These are phyloP conservation scores for Talaromyces albobiverticillius DNA, from an alignment of 2,329 filamentous ascomycete species.

Conservation along the genomic window DNA sequence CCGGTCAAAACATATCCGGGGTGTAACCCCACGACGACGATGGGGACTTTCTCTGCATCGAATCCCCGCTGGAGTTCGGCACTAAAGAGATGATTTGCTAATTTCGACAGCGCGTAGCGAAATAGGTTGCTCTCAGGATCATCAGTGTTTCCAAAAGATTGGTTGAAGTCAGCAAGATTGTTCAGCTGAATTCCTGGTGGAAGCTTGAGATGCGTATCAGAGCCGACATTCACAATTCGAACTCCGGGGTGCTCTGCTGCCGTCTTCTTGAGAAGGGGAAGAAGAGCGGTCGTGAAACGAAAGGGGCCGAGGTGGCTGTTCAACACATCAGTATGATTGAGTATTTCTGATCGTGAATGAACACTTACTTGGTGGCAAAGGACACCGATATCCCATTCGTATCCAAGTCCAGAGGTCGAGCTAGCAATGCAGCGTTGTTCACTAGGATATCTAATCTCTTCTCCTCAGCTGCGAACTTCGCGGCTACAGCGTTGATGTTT, in stretches of 20 bases:
- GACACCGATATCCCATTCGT: slow-evolving; percentile 9
- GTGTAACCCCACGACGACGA: slow-evolving; percentile 5
- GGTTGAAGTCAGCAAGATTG: slow-evolving; percentile 9
- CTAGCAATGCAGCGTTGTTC: slow-evolving; percentile 10
- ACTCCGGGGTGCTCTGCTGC: slow-evolving; percentile 6
- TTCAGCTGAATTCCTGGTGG: slow-evolving; percentile 4
- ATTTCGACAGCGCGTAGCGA: slow-evolving; percentile 17
- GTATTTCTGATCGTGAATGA: background rate
- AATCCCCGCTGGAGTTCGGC: slow-evolving; percentile 13
- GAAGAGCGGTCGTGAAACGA: slow-evolving; percentile 9
- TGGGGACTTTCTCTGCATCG: slow-evolving; percentile 7
- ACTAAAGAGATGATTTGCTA: slow-evolving; percentile 15
- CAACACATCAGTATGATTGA: background rate
- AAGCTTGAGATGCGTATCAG: slow-evolving; percentile 8
- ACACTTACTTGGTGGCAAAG: slow-evolving; percentile 9
- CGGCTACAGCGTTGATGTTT: slow-evolving; percentile 5
- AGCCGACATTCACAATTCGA: slow-evolving; percentile 10
- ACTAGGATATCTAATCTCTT: slow-evolving; percentile 9
- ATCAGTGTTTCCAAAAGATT: slow-evolving; percentile 8
- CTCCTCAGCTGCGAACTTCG: slow-evolving; percentile 9
- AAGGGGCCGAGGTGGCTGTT: slow-evolving; percentile 8
- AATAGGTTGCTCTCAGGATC: slow-evolving; percentile 3
- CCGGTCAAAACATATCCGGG: slow-evolving; percentile 11
- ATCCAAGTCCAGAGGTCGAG: slow-evolving; percentile 8
- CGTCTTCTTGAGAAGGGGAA: slow-evolving; percentile 10